A percentile compares a stretch with the other conserved stretches of the same genome.
These are phyloP conservation scores for Cystobasidium onofrii DNA, from an alignment of 768 basidiomycete species.

Conservation along the genomic window DNA sequence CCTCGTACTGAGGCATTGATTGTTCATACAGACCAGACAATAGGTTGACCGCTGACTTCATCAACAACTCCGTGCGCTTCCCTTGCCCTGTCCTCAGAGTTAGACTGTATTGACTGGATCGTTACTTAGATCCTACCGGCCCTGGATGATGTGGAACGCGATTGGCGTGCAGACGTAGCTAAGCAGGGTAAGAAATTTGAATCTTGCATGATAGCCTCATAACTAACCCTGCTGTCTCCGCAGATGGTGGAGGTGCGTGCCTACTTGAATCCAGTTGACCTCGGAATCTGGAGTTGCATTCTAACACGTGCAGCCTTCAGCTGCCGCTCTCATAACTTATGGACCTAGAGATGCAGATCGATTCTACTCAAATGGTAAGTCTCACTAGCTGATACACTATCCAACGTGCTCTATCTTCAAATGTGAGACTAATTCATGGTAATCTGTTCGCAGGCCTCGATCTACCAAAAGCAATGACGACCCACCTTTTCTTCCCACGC, in stretches of 20 bases:
- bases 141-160: conserved; percentile 45
- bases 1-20: neutral
- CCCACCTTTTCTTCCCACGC: conserved; percentile 13
- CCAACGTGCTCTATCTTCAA: too few relatives aligned
- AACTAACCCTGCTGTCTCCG: neutral
- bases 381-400: too few relatives aligned
- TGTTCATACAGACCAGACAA: conserved; percentile 45
- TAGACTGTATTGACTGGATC: neutral
- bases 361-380: conserved; percentile 44
- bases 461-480: conserved; percentile 1
- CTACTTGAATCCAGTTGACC: too few relatives aligned
- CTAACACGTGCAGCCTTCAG: conserved; percentile 6
- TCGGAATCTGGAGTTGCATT: neutral
- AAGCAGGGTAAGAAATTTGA: conserved; percentile 33
- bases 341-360: conserved; percentile 43
- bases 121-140: conserved; percentile 32
- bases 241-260: neutral
- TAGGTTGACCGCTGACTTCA: conserved; percentile 44
- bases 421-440: too few relatives aligned
- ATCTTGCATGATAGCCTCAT: neutral
- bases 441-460: conserved; percentile 11
- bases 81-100: conserved; percentile 35
- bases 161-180: conserved; percentile 42
- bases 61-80: conserved; percentile 38
- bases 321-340: conserved; percentile 40